These are phyloP conservation scores for Durusdinium trenchii DNA, from an alignment of 73 alveolate genomes.

Conservation along the genomic window DNA sequence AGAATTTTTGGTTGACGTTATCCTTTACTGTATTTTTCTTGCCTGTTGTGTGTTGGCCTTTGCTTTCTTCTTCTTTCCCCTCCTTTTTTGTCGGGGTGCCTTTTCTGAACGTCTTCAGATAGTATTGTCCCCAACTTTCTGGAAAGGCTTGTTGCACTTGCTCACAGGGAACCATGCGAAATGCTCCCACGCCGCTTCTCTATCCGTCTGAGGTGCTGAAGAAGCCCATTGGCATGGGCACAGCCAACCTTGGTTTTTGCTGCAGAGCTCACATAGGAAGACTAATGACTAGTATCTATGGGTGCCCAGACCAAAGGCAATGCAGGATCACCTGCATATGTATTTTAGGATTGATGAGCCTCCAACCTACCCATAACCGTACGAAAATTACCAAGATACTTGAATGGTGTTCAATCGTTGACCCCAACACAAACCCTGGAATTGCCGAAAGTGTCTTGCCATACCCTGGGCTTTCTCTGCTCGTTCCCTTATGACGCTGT, in stretches of 20 bases:
- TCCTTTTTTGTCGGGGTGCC: neutral
- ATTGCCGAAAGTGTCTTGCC: neutral
- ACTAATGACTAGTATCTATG: neutral
- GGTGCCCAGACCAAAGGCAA: neutral
- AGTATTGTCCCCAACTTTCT: neutral
- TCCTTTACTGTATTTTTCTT: neutral
- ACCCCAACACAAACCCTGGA: neutral
- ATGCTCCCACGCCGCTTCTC: neutral
- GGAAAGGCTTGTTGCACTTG: neutral
- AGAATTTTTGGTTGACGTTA: neutral
- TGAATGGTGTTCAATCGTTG: neutral
- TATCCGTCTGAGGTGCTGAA: slow-evolving; percentile 24
- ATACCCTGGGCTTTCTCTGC: too few species aligned
- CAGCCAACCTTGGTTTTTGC: neutral
- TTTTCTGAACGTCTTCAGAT: neutral
- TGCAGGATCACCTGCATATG: neutral
- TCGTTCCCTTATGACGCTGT: neutral
- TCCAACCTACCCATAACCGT: neutral
- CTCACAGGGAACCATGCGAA: neutral
- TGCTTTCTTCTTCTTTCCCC: neutral
- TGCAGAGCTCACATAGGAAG: neutral
- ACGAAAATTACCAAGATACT: neutral
- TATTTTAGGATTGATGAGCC: too few species aligned
- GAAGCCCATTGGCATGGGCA: slow-evolving; percentile 33
- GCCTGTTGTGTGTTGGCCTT: neutral